Percentiles rank a stretch among this genome's conserved stretches.
Evolutionary conservation across 345 rosid genomes (phyloP).

Genomic region (thale cress (Arabidopsis thaliana)): DNA sequence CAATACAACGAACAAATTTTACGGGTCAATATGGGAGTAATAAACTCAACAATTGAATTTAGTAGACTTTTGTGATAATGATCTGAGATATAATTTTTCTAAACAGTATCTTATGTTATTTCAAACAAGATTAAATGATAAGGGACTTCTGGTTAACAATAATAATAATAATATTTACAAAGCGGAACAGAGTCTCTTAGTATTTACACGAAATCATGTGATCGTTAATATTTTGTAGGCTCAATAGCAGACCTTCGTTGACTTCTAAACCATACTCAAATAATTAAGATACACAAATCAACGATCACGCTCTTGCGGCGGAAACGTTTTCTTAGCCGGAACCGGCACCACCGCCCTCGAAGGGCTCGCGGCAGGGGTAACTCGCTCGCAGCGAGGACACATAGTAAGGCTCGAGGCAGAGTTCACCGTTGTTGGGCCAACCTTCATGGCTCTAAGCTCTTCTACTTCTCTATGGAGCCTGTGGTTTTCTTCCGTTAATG

Average conservation of each 20-base stretch:
- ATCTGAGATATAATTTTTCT: not conserved
- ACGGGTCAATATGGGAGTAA: too few species aligned
- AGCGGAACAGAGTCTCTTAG: constrained; percentile 2
- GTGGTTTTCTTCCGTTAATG: constrained; percentile 89
- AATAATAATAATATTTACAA: constrained; percentile 27
- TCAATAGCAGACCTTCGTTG: constrained; percentile 19
- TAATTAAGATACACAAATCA: constrained; percentile 19
- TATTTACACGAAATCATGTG: constrained; percentile 39
- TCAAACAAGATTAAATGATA: not conserved
- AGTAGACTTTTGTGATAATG: not conserved
- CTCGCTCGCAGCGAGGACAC: constrained; percentile 96
- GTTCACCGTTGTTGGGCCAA: constrained; percentile 63
- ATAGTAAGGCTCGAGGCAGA: constrained; percentile 75
- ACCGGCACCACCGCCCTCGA: constrained; percentile 21
- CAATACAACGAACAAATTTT: too few species aligned
- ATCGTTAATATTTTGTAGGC: constrained; percentile 3
- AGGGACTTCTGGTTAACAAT: not conserved
- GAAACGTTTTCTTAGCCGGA: constrained; percentile 29
- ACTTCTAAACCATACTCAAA: constrained; percentile 19
- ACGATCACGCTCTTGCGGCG: constrained; percentile 23
- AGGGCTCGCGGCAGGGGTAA: constrained; percentile 55
- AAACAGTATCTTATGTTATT: not conserved
- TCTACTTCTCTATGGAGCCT: constrained; percentile 90
- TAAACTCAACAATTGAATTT: too few species aligned
- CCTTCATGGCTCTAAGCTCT: constrained; percentile 88